Base-by-base conservation (phyloP, 2,329 filamentous ascomycete genomes). In the Thielaviopsis euricoi region DNA sequence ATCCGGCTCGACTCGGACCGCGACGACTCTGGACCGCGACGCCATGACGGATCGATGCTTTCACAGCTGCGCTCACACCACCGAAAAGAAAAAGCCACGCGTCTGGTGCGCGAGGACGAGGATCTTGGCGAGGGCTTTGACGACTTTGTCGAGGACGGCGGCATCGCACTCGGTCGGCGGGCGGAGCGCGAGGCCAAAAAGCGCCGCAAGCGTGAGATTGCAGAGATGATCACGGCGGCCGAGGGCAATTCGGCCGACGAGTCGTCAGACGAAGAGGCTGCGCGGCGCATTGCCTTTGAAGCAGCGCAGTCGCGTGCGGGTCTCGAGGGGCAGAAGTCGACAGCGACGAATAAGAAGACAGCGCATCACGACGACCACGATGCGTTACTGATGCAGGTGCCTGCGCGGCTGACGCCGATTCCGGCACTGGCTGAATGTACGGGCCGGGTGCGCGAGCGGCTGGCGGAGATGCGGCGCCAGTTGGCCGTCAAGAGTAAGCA, bases 81-180 rank as follows among this genome's bases (percentile, higher is more conserved):
- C 13, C 55, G 51, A 62, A 81, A 83, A 64, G 81, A 85, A 62
- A 78, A 81, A 37, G 79, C 89, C 61, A 86, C 85, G 6, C 79
- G 91, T 1, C 77, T 97, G 1, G 79, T 89, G 6, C 80, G 78
- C 49, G 89, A 96, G 37, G 91, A 97, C 64, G 91, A 97, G 67
- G 89, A 97, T 65, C 78, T 96, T 0, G 87, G 87, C 43, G 93
- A 97, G 71, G 90, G 89, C 0, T 97, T 95, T 64, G 91, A 97
- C 61, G 85, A 91, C 57, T 95, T 87, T 64, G 87, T 93, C 9
- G 87, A 93, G 48, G 88, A 95, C 66, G 89, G 87, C 9, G 81
- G 81, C 7, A 80, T 96, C 10, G 80, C 87, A 1, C 75, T 96
- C 0, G 88, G 89, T 37, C 82, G 78, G 61, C 87, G 86, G 61